Conservation (phyloP, 78 protist species). For the Parvularia atlantis region DNA sequence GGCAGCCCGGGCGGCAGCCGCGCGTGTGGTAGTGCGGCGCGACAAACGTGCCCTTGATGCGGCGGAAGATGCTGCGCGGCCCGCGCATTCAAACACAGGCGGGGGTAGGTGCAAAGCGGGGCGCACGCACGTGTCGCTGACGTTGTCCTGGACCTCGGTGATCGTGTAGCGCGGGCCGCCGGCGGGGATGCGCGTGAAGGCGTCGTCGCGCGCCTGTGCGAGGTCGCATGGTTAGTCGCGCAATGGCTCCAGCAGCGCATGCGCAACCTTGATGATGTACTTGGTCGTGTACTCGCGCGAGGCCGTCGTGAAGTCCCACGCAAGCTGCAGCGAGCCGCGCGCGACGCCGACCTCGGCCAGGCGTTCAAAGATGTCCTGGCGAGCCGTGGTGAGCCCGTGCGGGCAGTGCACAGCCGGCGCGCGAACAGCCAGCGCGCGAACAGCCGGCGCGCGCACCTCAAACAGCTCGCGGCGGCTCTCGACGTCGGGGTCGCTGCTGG, state of each 20-base stretch:
- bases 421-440: background rate
- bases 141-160: background rate
- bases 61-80: background rate
- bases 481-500: background rate
- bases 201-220: background rate
- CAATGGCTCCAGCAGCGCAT: background rate
- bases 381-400: background rate
- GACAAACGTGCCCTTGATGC: background rate
- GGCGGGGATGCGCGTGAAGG: background rate
- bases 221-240: background rate
- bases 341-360: background rate
- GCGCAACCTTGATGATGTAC: background rate
- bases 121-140: background rate
- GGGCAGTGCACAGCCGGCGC: background rate
- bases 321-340: background rate
- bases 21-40: background rate
- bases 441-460: background rate
- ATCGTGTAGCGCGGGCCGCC: background rate
- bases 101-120: too few species aligned
- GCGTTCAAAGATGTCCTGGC: background rate
- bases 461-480: background rate
- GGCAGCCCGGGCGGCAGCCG: background rate
- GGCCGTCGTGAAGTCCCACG: constrained; percentile 7
- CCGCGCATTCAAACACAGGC: background rate
- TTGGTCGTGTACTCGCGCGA: background rate